phyloP scores from a whole-genome alignment of 2,329 filamentous ascomycete genomes.

The Ophiostoma triangulosporum region DNA sequence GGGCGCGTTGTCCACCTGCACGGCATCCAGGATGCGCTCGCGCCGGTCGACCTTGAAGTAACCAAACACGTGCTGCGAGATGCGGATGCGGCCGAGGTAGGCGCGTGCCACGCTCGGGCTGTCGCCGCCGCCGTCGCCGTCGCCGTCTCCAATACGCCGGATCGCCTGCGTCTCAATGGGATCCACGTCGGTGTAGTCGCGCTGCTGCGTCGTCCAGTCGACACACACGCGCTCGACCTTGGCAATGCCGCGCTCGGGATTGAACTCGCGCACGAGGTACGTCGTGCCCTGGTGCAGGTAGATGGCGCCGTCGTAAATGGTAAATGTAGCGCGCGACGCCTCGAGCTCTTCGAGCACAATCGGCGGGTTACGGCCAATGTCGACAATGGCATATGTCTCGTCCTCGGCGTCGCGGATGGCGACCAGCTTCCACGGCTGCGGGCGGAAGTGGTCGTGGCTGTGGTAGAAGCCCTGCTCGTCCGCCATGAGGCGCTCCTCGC shows the following conservation, averaged over 20 bases:
- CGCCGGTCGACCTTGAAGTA: constrained; percentile 95
- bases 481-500: constrained; percentile 56
- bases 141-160: constrained; percentile 33
- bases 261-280: constrained; percentile 83
- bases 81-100: constrained; percentile 76
- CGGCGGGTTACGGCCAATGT: constrained; percentile 72
- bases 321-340: constrained; percentile 86
- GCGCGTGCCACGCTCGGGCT: constrained; percentile 43
- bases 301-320: constrained; percentile 91
- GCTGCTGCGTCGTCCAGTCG: constrained; percentile 87
- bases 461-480: constrained; percentile 79
- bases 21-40: constrained; percentile 75
- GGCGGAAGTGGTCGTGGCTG: constrained; percentile 77
- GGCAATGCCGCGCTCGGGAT: constrained; percentile 65
- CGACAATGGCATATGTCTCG: constrained; percentile 80
- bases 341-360: constrained; percentile 90
- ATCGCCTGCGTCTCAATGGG: constrained; percentile 70
- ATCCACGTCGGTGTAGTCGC: constrained; percentile 89
- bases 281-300: constrained; percentile 93
- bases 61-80: constrained; percentile 80
- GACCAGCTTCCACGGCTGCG: constrained; percentile 68
- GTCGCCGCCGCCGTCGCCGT: background rate
- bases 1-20: constrained; percentile 85
- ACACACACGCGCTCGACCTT: constrained; percentile 81
- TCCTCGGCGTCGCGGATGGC: constrained; percentile 80